phyloP scores from a whole-genome alignment of 305 asterid species.

The Fraxinus latifolia region DNA sequence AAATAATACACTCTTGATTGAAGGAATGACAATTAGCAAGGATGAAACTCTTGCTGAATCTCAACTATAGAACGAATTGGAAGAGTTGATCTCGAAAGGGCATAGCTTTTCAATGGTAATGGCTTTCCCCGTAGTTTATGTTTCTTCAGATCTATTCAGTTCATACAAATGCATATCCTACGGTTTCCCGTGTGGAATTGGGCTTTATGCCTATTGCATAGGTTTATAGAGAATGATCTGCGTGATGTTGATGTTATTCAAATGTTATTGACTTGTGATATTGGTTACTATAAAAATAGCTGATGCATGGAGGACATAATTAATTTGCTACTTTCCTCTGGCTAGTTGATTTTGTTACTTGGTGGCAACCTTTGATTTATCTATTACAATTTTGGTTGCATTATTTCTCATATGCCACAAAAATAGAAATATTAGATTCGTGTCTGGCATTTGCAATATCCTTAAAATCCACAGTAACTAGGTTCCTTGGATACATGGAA shows the following conservation, averaged over 20 bases:
- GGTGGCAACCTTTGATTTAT: neutral
- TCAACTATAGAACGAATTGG: conserved; percentile 67
- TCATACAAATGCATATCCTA: neutral
- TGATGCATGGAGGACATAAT: neutral
- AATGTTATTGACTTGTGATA: neutral
- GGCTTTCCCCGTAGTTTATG: conserved; percentile 5
- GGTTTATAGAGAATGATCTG: neutral
- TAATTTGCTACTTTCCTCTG: neutral
- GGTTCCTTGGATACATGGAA: neutral
- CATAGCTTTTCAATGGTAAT: conserved; percentile 75
- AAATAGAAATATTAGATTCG: neutral
- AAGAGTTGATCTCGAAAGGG: conserved; percentile 65
- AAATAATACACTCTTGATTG: conserved; percentile 65
- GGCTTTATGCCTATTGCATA: neutral
- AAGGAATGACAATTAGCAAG: conserved; percentile 44
- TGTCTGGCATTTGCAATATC: neutral
- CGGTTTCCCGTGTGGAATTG: neutral
- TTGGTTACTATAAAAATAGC: neutral
- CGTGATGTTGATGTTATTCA: neutral
- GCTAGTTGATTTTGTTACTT: neutral
- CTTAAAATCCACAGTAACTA: neutral
- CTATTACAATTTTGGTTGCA: neutral
- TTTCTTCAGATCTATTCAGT: neutral
- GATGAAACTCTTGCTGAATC: conserved; percentile 63
- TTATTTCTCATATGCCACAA: neutral